These are phyloP conservation scores for Tylopilus rubrobrunneus DNA, from an alignment of 768 basidiomycete species.

Conservation along the genomic window DNA sequence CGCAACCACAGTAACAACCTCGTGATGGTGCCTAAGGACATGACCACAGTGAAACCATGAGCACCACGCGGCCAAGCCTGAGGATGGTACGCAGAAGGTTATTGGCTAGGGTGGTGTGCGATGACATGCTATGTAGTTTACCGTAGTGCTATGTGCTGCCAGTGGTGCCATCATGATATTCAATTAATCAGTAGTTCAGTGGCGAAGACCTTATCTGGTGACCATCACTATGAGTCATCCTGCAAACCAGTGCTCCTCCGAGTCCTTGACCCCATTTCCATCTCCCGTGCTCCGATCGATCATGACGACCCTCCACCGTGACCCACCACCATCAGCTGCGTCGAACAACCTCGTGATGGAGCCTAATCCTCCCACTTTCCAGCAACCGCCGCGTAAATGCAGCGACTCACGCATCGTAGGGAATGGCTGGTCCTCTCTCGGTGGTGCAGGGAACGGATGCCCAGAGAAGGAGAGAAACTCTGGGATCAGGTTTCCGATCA, in stretches of 20 bases:
- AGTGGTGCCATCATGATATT: too few relatives aligned
- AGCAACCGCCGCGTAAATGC: constrained; percentile 24
- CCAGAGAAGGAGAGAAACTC: constrained; percentile 34
- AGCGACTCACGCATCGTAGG: constrained; percentile 27
- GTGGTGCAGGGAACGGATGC: constrained; percentile 26
- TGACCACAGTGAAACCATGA: too few relatives aligned
- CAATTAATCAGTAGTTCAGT: too few relatives aligned
- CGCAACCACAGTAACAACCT: too few relatives aligned
- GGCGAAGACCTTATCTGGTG: too few relatives aligned
- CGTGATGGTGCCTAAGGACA: too few relatives aligned
- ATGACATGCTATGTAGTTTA: too few relatives aligned
- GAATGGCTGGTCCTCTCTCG: constrained; percentile 25
- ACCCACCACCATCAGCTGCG: constrained; percentile 20
- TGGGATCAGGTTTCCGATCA: constrained; percentile 51
- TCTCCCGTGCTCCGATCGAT: constrained; percentile 32
- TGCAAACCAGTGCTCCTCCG: constrained; percentile 36
- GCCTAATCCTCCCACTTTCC: constrained; percentile 33
- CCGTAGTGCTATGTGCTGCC: too few relatives aligned
- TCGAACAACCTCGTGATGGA: constrained; percentile 39
- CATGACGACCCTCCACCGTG: constrained; percentile 36
- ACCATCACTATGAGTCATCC: too few relatives aligned
- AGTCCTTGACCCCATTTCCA: constrained; percentile 13
- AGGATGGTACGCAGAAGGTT: too few relatives aligned
- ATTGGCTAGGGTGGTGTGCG: too few relatives aligned
- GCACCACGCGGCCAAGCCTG: too few relatives aligned